These are phyloP conservation scores for Kodamaea neixiangensis DNA, from an alignment of 805 yeast genomes.

Conservation along the genomic window DNA sequence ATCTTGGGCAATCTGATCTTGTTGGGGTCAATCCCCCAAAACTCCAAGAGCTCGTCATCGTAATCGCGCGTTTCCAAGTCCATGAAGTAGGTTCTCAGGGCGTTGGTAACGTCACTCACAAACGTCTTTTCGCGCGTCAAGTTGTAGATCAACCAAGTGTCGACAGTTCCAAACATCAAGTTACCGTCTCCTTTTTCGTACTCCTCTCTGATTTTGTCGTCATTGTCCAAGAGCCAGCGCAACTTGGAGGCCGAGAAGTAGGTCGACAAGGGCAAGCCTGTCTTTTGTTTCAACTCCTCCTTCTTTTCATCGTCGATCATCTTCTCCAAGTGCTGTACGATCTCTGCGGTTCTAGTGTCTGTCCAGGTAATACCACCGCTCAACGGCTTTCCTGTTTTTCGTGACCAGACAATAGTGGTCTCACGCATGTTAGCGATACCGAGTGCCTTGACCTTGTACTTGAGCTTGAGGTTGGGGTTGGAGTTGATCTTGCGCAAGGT, in stretches of 20 bases:
- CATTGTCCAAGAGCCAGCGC: conserved; percentile 86
- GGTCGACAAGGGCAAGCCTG: conserved; percentile 88
- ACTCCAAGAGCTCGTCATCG: conserved; percentile 71
- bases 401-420: conserved; percentile 87
- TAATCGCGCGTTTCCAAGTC: conserved; percentile 73
- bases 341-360: conserved; percentile 80
- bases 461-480: conserved; percentile 49
- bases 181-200: conserved; percentile 71
- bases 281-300: conserved; percentile 58
- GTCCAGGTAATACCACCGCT: conserved; percentile 95
- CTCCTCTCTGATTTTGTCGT: conserved; percentile 60
- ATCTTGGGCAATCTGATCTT: conserved; percentile 73
- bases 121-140: conserved; percentile 69
- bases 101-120: conserved; percentile 88
- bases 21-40: conserved; percentile 76
- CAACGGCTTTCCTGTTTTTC: conserved; percentile 77
- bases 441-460: conserved; percentile 67
- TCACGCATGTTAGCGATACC: conserved; percentile 97
- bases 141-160: conserved; percentile 89
- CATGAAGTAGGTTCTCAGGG: conserved; percentile 89
- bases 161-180: conserved; percentile 91
- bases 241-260: conserved; percentile 90
- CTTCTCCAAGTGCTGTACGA: conserved; percentile 63
- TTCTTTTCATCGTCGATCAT: conserved; percentile 56
- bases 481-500: conserved; percentile 58